These are phyloP conservation scores for Aspergillus alliaceus DNA, from an alignment of 2,329 filamentous ascomycete species.

Conservation along the genomic window DNA sequence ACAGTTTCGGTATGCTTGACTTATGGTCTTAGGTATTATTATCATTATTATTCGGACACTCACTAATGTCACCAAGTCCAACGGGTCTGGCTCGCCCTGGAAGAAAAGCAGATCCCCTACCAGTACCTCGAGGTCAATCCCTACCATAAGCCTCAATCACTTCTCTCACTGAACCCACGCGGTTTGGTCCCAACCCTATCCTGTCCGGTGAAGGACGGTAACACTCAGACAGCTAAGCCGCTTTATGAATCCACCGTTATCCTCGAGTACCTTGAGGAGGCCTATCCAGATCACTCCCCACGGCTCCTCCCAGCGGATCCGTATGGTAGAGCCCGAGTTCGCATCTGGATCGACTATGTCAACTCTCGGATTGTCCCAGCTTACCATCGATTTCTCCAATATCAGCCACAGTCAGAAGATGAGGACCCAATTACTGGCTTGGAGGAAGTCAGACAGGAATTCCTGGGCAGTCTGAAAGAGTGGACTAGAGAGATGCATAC, in stretches of 20 bases:
- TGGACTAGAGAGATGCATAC: constrained; percentile 63
- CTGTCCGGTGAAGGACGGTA: constrained; percentile 17
- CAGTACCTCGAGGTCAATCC: constrained; percentile 79
- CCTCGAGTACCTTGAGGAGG: constrained; percentile 75
- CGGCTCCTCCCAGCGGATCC: constrained; percentile 60
- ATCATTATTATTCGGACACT: neutral
- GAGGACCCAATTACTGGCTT: constrained; percentile 40
- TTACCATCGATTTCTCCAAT: constrained; percentile 64
- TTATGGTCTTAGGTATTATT: neutral
- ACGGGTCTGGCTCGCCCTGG: constrained; percentile 69
- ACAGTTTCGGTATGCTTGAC: constrained; percentile 34
- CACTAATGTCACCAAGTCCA: constrained; percentile 50
- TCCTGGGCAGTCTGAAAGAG: constrained; percentile 59
- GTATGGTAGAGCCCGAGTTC: constrained; percentile 64
- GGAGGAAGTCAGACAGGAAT: constrained; percentile 57
- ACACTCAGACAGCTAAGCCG: constrained; percentile 49
- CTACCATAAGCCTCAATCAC: constrained; percentile 68
- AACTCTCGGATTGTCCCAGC: constrained; percentile 65
- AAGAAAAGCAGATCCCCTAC: constrained; percentile 71
- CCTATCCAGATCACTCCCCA: constrained; percentile 55
- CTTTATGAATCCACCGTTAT: constrained; percentile 73
- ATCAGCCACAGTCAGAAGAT: constrained; percentile 33
- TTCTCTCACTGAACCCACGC: constrained; percentile 71
- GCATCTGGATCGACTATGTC: constrained; percentile 75
- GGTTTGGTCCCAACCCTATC: constrained; percentile 72